Base-by-base conservation (phyloP, 1,139 yeast genomes). In the Hemisphaericaspora lyxosophila region DNA sequence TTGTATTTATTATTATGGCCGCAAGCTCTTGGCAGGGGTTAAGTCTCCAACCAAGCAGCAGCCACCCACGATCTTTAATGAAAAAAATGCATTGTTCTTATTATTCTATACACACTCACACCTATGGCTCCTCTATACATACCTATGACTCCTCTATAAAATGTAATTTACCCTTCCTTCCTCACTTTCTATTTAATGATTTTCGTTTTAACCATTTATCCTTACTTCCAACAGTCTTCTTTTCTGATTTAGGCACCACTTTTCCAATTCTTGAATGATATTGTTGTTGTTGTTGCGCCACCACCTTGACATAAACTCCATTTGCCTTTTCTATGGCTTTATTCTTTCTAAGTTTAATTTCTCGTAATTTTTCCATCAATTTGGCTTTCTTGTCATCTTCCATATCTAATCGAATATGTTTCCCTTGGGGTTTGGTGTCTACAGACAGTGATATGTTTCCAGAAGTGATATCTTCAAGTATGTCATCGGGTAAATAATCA, bases 131-230 rank as follows among this genome's bases (percentile, higher is more conserved):
- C n/a, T n/a, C n/a, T n/a, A n/a, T n/a, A n/a, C n/a, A n/a, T n/a
- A n/a, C n/a, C n/a, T n/a, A n/a, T n/a, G n/a, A n/a, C n/a, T n/a
- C n/a, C n/a, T n/a, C n/a, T n/a, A n/a, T n/a, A n/a, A n/a, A 16
- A 19, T 20, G 24, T 19, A 18, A 9, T 9, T 11, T 20, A 11
- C 13, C 23, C 19, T 12, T 31, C 8, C 3, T 35, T 17, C 12
- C n/a, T 43, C 50, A 70, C 47, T 60, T 70, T 45, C 60, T 66
- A 36, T 62, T 57, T 39, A 80, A 57, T 15, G 80, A 62, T 49
- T 72, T 78, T 54, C 88, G 72, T 48, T 70, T 73, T 46, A 82
- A 60, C 87, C 87, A 82, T 49, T 75, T 74, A 38, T 74, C 75
- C 53, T 70, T 77, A 22, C 71, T 61, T 34, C 59, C 64, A 36